A percentile compares a stretch with the other conserved stretches of the same genome.
Evolutionary conservation across 2,329 filamentous ascomycete genomes (phyloP).

Genomic region (Arthroderma sp.): DNA sequence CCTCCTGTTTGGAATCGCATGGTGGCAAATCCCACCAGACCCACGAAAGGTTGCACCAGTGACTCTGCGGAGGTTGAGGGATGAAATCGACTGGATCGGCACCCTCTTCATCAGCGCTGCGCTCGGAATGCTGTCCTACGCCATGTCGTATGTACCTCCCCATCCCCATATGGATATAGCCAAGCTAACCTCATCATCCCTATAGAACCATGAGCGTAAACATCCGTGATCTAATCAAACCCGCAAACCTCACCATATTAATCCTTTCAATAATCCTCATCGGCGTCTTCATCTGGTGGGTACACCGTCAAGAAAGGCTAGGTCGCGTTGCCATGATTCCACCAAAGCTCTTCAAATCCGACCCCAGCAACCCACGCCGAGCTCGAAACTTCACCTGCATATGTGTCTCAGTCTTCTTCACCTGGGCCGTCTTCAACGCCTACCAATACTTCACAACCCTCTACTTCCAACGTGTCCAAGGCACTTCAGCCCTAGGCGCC

Average conservation of each 20-base stretch:
- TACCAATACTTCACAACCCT: background rate
- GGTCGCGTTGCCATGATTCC: slow-evolving; percentile 43
- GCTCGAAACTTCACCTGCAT: slow-evolving; percentile 37
- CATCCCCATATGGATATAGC: background rate
- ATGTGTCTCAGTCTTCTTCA: slow-evolving; percentile 36
- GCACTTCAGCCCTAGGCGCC: slow-evolving; percentile 32
- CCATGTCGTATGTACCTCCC: slow-evolving; percentile 31
- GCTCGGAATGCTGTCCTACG: slow-evolving; percentile 39
- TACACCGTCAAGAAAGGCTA: slow-evolving; percentile 32
- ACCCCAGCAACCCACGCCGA: slow-evolving; percentile 36
- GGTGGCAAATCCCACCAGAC: slow-evolving; percentile 8
- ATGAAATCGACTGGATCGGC: slow-evolving; percentile 41
- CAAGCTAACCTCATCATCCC: background rate
- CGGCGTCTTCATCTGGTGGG: slow-evolving; percentile 40
- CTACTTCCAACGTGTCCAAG: slow-evolving; percentile 41
- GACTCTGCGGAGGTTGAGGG: slow-evolving; percentile 3
- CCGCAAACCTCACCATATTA: slow-evolving; percentile 33
- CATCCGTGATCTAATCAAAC: slow-evolving; percentile 46
- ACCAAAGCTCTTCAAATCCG: slow-evolving; percentile 44
- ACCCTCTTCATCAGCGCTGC: slow-evolving; percentile 33
- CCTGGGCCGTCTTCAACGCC: slow-evolving; percentile 30
- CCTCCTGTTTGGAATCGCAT: slow-evolving; percentile 3
- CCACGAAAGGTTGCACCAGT: slow-evolving; percentile 5
- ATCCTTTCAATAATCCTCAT: slow-evolving; percentile 18
- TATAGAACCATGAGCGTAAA: slow-evolving; percentile 18